Base-by-base conservation (phyloP, 495 filamentous ascomycete genomes). In the Pseudotulostoma volvatum region DNA sequence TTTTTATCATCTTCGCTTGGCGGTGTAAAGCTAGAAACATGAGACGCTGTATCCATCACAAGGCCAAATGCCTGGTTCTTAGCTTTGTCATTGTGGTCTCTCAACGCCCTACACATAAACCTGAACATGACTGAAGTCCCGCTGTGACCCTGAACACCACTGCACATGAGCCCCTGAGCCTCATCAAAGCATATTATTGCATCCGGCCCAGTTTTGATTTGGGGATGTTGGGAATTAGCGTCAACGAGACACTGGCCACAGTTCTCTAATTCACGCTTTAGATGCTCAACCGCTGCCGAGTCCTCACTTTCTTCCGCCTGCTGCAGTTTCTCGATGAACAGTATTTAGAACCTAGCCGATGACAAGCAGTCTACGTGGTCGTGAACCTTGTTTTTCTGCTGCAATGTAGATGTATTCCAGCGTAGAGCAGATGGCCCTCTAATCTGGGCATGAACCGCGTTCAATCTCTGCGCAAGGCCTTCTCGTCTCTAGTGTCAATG, bases 391-490 rank as follows among this genome's bases (percentile, higher is more conserved):
- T 42, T 82, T 79, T 56, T 95, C 87, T 41, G 96, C 77, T 1
- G 90, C 90, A 36, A 74, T 65, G 28, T 67, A 78, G 4, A 95
- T 81, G 50, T 79, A 68, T 44, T 77, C 71, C 25, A 97, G 51
- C 3, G 84, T 93, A 1, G 84, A 84, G 36, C 90, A 67, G 28
- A 96, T 84, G 21, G 96, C 84, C 16, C 90, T 66, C 64, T 96
- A 90, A 54, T 97, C 90, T 0, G 84, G 77, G 54, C 90, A 97
- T 31, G 79, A 87, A 0, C 90, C 90, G n/a, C 90, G 67, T 55
- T 97, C 90, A 31, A 97, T 66, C 5, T 96, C 87, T 1, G 87
- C 87, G 51, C 88, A 95, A 0, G 87, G 86, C 2, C 81, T 87
- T 13, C 64, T 52, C 32, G 58, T 57, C 1, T 50, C 50, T 9